These are phyloP conservation scores for Yamadazyma atlantica DNA, from an alignment of 1,139 yeast genomes.

Conservation along the genomic window DNA sequence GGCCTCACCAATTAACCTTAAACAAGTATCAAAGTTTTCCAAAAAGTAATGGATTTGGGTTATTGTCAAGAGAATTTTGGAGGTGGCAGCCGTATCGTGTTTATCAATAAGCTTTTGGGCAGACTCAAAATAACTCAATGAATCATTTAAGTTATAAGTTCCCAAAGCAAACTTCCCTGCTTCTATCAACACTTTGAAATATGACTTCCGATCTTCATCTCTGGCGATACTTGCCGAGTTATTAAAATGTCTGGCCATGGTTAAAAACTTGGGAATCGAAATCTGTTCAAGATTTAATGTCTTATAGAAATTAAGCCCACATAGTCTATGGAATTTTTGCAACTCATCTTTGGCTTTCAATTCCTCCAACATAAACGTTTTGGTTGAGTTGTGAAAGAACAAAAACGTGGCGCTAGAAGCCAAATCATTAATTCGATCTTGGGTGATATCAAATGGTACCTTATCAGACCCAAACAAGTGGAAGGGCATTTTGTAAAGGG, in stretches of 20 bases:
- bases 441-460: constrained; percentile 39
- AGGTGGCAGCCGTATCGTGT: constrained; percentile 18
- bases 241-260: constrained; percentile 36
- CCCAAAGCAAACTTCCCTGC: constrained; percentile 41
- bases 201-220: constrained; percentile 26
- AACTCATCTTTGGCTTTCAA: constrained; percentile 26
- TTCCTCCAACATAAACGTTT: constrained; percentile 25
- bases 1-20: constrained; percentile 25
- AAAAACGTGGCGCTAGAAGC: constrained; percentile 32
- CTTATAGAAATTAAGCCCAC: constrained; percentile 44
- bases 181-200: constrained; percentile 30
- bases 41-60: constrained; percentile 31
- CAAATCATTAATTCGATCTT: constrained; percentile 35
- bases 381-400: constrained; percentile 39
- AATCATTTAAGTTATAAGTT: constrained; percentile 30
- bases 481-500: constrained; percentile 51
- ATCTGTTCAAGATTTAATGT: constrained; percentile 17
- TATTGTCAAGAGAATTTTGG: constrained; percentile 30
- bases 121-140: constrained; percentile 30
- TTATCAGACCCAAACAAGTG: constrained; percentile 31
- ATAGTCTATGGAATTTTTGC: constrained; percentile 33
- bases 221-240: constrained; percentile 27
- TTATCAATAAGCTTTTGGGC: constrained; percentile 27
- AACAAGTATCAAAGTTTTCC: constrained; percentile 29
- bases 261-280: constrained; percentile 25